phyloP scores from a whole-genome alignment of 352 stramenopile species.

The Globisporangium recalcitrans region DNA sequence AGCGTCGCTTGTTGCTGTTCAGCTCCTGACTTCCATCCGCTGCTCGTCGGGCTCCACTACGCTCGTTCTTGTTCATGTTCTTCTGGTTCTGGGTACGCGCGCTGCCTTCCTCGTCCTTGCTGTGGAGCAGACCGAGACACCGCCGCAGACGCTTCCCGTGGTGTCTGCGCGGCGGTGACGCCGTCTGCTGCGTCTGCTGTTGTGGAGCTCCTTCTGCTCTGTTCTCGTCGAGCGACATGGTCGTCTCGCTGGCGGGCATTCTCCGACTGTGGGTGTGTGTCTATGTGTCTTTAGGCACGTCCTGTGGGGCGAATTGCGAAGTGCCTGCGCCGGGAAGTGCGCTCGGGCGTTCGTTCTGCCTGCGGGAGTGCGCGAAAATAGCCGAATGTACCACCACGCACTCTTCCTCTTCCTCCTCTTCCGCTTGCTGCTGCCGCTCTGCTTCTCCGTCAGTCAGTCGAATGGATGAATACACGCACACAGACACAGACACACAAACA shows the following conservation, averaged over 20 bases:
- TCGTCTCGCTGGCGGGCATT: conserved; percentile 4
- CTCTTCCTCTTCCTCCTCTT: background rate
- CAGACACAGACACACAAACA: too few species aligned
- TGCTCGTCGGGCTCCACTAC: background rate
- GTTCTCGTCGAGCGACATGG: background rate
- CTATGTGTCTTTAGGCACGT: background rate
- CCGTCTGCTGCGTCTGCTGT: background rate
- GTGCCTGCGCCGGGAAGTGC: background rate
- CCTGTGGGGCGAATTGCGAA: conserved; percentile 1
- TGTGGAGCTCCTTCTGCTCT: background rate
- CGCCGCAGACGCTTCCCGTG: conserved; percentile 10
- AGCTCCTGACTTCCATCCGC: background rate
- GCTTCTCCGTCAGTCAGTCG: background rate
- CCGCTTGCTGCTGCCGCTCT: background rate
- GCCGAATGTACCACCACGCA: conserved; percentile 1
- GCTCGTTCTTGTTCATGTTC: background rate
- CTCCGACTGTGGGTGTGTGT: background rate
- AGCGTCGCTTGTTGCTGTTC: background rate
- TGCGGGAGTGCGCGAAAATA: conserved; percentile 3
- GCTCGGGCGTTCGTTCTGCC: background rate
- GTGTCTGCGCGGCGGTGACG: conserved; percentile 1
- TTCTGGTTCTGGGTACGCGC: background rate
- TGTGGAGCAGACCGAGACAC: conserved; percentile 3
- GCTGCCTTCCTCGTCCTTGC: background rate
- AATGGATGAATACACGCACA: background rate